These are phyloP conservation scores for Zopfia rhizophila DNA, from an alignment of 2,329 filamentous ascomycete genomes.

Conservation along the genomic window DNA sequence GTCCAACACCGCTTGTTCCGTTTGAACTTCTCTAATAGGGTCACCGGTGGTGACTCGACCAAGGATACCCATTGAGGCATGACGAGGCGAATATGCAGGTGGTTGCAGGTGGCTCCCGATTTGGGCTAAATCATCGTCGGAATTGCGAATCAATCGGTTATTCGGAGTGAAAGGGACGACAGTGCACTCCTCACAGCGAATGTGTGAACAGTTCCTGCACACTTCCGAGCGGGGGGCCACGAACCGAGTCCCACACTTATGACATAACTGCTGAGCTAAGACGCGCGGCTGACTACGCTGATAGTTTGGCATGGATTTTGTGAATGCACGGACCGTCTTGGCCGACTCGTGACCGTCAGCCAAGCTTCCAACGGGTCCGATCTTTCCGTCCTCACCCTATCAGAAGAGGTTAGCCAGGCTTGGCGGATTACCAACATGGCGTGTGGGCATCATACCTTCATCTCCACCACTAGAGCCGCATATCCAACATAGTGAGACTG, in stretches of 20 bases:
- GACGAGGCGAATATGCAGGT: conserved; percentile 20
- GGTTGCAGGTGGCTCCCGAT: conserved; percentile 23
- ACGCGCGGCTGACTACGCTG: conserved; percentile 1
- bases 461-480: conserved; percentile 12
- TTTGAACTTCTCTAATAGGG: conserved; percentile 13
- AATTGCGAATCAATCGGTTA: conserved; percentile 17
- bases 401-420: conserved; percentile 10
- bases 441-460: conserved; percentile 11
- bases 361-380: conserved; percentile 6
- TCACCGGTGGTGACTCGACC: conserved; percentile 8
- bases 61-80: conserved; percentile 6
- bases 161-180: conserved; percentile 5
- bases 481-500: conserved; percentile 9
- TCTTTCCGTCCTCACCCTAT: conserved; percentile 14
- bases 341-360: conserved; percentile 12
- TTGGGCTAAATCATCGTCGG: conserved; percentile 13
- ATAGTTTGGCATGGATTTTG: no score
- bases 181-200: conserved; percentile 18
- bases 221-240: conserved; percentile 8
- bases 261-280: conserved; percentile 15
- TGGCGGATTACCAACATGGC: conserved; percentile 14
- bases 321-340: no score
- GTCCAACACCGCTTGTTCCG: conserved; percentile 21
- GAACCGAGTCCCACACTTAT: conserved; percentile 16
- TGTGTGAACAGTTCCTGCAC: conserved; percentile 18